Conservation (phyloP, 805 yeast genomes). For the Metschnikowia continentalis region DNA sequence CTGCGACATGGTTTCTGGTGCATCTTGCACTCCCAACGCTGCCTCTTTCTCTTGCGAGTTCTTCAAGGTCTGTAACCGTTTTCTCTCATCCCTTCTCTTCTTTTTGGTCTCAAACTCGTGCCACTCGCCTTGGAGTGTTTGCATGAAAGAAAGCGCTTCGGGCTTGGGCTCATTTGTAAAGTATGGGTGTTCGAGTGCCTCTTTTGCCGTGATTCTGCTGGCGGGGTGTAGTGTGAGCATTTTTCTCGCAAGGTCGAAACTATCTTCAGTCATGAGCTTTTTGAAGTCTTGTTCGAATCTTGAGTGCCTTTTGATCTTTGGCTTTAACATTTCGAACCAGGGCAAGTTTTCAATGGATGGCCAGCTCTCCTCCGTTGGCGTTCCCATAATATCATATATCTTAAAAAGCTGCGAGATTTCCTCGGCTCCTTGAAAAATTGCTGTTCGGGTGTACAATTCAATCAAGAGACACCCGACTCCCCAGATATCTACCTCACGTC, state of each 20-base stretch:
- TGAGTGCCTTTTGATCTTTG: conserved; percentile 37
- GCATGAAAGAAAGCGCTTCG: conserved; percentile 52
- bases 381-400: conserved; percentile 82
- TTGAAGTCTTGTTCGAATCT: conserved; percentile 31
- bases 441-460: conserved; percentile 70
- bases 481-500: conserved; percentile 92
- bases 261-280: conserved; percentile 41
- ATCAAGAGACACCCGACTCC: conserved; percentile 90
- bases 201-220: conserved; percentile 59
- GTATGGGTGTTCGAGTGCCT: conserved; percentile 68
- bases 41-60: conserved; percentile 14
- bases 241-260: conserved; percentile 61
- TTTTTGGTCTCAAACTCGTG: conserved; percentile 94
- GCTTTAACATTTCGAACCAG: conserved; percentile 86
- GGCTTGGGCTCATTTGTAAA: conserved; percentile 67
- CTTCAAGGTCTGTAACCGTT: conserved; percentile 30
- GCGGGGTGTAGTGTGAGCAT: conserved; percentile 68
- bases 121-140: conserved; percentile 78
- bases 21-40: background rate
- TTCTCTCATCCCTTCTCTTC: conserved; percentile 51
- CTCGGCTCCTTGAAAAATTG: conserved; percentile 83
- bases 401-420: conserved; percentile 79
- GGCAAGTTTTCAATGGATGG: conserved; percentile 76
- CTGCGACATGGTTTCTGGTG: background rate
- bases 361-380: conserved; percentile 73